Conservation (phyloP, 805 yeast species). For the Isabelozyma pseudorhagii region DNA sequence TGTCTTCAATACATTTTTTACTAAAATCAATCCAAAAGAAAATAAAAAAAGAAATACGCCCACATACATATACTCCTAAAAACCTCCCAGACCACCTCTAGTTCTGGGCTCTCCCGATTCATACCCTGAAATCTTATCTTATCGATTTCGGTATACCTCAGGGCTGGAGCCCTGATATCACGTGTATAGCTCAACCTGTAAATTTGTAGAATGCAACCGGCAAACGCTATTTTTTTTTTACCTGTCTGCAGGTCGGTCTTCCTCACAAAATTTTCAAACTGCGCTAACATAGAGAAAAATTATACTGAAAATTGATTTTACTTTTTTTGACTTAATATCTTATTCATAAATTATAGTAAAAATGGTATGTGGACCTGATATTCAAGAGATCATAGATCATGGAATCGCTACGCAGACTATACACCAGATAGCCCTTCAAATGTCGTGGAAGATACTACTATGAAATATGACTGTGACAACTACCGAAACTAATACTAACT, state of each 20-base stretch:
- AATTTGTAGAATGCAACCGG: neutral
- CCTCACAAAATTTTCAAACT: neutral
- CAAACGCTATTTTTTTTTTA: neutral
- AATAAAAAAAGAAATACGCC: too few relatives aligned
- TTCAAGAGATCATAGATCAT: neutral
- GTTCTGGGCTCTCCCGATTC: too few relatives aligned
- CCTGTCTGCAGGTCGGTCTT: neutral
- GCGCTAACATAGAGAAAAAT: neutral
- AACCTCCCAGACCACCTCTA: too few relatives aligned
- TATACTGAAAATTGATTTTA: neutral
- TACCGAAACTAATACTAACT: constrained; percentile 1
- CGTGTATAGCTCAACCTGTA: neutral
- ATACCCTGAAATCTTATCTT: neutral
- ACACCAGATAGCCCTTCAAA: neutral
- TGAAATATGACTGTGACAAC: neutral
- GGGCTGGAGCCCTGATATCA: neutral
- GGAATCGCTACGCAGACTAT: neutral
- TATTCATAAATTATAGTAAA: neutral
- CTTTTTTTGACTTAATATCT: neutral
- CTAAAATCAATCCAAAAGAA: too few relatives aligned
- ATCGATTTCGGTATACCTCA: neutral
- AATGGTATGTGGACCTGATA: neutral
- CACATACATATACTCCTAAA: too few relatives aligned
- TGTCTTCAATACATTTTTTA: neutral
- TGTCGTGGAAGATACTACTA: neutral